Percentiles rank a stretch among this genome's conserved stretches.
These are phyloP conservation scores for Alternaria longipes DNA, from an alignment of 2,329 filamentous ascomycete genomes.

Conservation along the genomic window DNA sequence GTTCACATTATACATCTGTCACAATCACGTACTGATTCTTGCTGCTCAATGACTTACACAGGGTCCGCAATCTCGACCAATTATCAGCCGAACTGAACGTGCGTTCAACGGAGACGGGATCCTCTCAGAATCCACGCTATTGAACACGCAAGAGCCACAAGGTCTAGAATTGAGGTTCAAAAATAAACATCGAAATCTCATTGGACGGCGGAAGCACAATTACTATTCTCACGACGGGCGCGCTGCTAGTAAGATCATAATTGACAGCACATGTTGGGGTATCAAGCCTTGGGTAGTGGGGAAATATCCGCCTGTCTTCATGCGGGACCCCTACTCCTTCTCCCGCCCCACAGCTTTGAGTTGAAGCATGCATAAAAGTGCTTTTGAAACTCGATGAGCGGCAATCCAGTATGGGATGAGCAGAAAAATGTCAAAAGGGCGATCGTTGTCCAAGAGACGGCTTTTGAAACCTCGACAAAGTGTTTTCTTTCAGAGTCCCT, in stretches of 20 bases:
- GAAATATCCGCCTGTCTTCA: neutral
- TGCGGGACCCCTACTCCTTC: neutral
- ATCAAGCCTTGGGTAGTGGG: constrained; percentile 6
- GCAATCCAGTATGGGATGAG: neutral
- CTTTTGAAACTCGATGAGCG: neutral
- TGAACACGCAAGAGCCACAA: constrained; percentile 6
- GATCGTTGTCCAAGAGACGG: neutral
- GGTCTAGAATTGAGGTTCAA: constrained; percentile 16
- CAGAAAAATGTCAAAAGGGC: neutral
- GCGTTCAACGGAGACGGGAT: constrained; percentile 3
- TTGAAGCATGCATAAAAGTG: constrained; percentile 5
- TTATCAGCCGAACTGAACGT: constrained; percentile 5
- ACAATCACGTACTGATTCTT: neutral
- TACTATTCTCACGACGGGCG: neutral
- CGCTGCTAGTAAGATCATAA: neutral
- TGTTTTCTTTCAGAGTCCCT: too few species aligned
- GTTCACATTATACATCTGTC: neutral
- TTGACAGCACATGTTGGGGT: neutral
- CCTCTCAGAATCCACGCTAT: constrained; percentile 18
- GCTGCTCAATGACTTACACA: neutral
- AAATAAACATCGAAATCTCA: constrained; percentile 1
- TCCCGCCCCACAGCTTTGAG: neutral
- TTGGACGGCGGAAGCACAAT: neutral
- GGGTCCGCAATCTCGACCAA: neutral
- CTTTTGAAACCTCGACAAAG: neutral